Evolutionary conservation across 2,329 filamentous ascomycete species (phyloP), one percentile per base, ranked within the genome.

Genomic region (Cordyceps farinosa): DNA sequence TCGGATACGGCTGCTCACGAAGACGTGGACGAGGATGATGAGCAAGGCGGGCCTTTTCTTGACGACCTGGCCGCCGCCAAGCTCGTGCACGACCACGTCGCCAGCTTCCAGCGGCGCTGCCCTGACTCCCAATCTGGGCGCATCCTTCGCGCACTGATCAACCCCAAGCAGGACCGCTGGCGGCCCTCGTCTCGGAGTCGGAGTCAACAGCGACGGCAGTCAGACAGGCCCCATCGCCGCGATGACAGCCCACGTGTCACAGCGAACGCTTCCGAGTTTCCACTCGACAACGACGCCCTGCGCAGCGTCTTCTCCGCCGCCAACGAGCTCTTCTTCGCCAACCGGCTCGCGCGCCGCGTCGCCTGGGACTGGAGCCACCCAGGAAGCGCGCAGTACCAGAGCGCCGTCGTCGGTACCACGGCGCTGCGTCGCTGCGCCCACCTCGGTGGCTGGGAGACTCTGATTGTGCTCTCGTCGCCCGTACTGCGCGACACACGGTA

Each of bases 261-360:
- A 5, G 80, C n/a, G 2, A 17, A 32, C 11, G 22, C 55, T 76
- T 77, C 27, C 78, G 81, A 45, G 7, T 84, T 85, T 56, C 75
- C 77, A 1, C 79, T 88, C 38, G 85, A 87, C 73, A 80, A 87
- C 67, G 76, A 79, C 15, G 83, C 84, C 4, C 77, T 88, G 2
- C 77, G 80, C 54, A 81, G 79, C 69, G 86, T 88, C 66, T 84
- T 88, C 70, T 82, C 79, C 11, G 81, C 85, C 9, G 82, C 82
- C 50, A 87, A 89, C 73, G 82, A 84, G 60, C 78, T 88, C 50
- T 88, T 89, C 75, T 89, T 89, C 72, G 76, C 77, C 60, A 82
- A 83, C 32, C 78, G 77, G 7, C 77, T 89, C 13, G 77, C 78
- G 36, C 79, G 81, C n/a, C 80, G 86, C 32, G 86, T 88, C 5